Evolutionary conservation across 2,329 filamentous ascomycete species (phyloP), one percentile per base, ranked within the genome.

Genomic region (Amauroascus niger): DNA sequence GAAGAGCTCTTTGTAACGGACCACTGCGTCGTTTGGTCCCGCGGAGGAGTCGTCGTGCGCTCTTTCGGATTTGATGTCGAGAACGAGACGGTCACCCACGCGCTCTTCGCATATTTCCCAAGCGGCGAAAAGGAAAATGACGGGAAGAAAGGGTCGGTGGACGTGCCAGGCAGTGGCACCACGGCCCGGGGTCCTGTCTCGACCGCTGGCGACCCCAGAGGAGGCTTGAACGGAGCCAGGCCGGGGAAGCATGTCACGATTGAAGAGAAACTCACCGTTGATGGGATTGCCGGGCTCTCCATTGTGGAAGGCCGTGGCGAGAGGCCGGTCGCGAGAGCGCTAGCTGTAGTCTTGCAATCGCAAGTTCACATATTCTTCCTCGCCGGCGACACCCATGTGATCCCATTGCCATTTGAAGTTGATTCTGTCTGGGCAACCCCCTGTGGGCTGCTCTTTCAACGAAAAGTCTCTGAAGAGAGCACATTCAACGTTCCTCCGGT

Each of bases 301-400:
- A 11, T 40, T 79, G 40, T 79, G 56, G 60, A 64, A 57, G 32
- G 61, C 62, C 50, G 60, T 58, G 45, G 55, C 51, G 26, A 61
- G 60, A 51, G 62, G 43, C 62, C 64, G 24, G 53, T 68, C 59
- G 65, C 74, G 63, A 65, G 84, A 63, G 89, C 91, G 3, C 73
- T 98, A 57, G 88, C 97, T 6, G 86, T 98, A 48, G 86, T 97
- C 61, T 80, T 98, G 60, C 90, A 87, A 70, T 90, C 88, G 0
- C 91, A 97, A 65, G 89, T 88, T 20, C 91, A 97, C 66, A 82
- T 98, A 59, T 94, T 90, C 74, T 96, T 94, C 66, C 79, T 97
- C 35, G 81, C 86, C 1, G 91, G 91, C 18, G 84, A 88, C 32
- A 93, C 81, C 65, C 87, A 98, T 76, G 81, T 95, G 55, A 79